Evolutionary conservation across 2,329 filamentous ascomycete species (phyloP).

Genomic region (Lanzia echinophila): DNA sequence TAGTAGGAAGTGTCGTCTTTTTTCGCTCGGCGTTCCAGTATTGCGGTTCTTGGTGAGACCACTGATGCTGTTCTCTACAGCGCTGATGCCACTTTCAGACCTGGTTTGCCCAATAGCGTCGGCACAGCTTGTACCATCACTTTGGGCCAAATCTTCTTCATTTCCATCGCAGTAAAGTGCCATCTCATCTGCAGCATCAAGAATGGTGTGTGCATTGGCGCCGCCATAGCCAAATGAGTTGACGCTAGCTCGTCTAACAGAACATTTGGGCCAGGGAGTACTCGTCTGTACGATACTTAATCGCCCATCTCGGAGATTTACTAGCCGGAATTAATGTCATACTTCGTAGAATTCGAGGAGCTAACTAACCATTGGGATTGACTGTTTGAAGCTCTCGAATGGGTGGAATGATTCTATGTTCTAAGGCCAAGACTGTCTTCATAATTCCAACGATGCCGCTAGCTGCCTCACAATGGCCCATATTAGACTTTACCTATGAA

Average conservation of each 20-base stretch:
- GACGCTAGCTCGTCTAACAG: not conserved
- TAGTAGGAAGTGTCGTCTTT: not conserved
- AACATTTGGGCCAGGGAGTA: constrained; percentile 22
- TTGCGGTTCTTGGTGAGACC: not conserved
- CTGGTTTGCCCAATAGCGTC: too few species aligned
- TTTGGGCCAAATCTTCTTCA: too few species aligned
- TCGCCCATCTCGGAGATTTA: not conserved
- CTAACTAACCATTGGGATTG: not conserved
- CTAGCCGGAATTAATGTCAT: not conserved
- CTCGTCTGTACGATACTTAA: not conserved
- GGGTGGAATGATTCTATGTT: not conserved
- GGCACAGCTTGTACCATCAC: too few species aligned
- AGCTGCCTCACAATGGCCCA: constrained; percentile 4
- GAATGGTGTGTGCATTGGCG: not conserved
- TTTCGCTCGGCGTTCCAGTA: not conserved
- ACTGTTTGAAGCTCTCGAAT: not conserved
- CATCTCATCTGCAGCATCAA: not conserved
- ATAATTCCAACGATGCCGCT: constrained; percentile 1
- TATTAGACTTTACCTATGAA: not conserved
- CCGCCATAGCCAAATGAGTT: constrained; percentile 2
- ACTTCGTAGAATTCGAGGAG: too few species aligned
- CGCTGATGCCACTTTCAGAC: not conserved
- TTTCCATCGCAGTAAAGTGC: not conserved
- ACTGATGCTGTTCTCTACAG: not conserved
- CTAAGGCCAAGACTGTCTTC: not conserved